A percentile compares a stretch with the other conserved stretches of the same genome.
phyloP scores from a whole-genome alignment of 2,329 filamentous ascomycete species.

The Gnomoniopsis smithogilvyi region DNA sequence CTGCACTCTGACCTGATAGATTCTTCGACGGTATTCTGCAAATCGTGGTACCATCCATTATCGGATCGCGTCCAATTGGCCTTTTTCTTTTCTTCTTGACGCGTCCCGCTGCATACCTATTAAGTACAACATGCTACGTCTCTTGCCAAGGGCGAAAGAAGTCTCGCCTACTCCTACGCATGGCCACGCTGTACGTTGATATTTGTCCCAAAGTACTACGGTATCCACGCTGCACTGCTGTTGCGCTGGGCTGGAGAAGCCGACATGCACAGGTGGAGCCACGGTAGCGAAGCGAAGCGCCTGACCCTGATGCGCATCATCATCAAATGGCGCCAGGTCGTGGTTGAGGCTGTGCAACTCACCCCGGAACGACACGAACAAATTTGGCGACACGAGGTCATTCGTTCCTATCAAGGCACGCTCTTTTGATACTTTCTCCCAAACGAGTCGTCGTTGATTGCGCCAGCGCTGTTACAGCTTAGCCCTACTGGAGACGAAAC shows the following conservation, averaged over 20 bases:
- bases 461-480: background rate
- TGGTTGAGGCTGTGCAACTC: slow-evolving; percentile 16
- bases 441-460: background rate
- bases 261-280: slow-evolving; percentile 2
- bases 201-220: background rate
- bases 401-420: background rate
- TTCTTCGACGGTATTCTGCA: background rate
- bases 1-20: slow-evolving; percentile 12
- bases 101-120: slow-evolving; percentile 2
- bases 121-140: background rate
- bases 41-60: background rate
- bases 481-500: background rate
- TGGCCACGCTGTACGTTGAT: no score
- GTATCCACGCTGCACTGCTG: background rate
- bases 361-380: background rate
- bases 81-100: background rate
- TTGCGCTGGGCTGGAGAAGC: background rate
- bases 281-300: slow-evolving; percentile 3
- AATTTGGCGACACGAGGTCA: background rate
- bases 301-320: slow-evolving; percentile 1
- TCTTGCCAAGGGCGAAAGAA: background rate
- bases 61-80: background rate
- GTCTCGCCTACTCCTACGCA: no score
- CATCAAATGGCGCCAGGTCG: slow-evolving; percentile 2
- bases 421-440: background rate